Evolutionary conservation across 1,284 basidiomycete genomes (phyloP).

Genomic region (Puccinia hordei): DNA sequence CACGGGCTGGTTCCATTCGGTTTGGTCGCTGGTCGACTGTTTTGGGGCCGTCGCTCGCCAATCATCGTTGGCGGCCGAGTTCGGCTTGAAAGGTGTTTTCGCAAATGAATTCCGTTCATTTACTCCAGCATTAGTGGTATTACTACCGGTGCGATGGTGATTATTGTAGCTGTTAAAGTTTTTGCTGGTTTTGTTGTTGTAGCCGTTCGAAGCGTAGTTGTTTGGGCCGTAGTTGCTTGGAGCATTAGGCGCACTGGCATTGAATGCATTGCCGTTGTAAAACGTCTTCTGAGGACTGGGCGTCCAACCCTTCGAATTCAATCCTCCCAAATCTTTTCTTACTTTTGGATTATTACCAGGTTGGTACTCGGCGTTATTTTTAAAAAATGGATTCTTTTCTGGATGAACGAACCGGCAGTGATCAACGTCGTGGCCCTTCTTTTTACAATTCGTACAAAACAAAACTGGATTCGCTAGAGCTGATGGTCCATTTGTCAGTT

Average conservation of each 20-base stretch:
- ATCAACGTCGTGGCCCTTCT: constrained; percentile 19
- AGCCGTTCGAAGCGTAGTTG: neutral
- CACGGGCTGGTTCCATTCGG: constrained; percentile 1
- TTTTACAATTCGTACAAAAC: constrained; percentile 11
- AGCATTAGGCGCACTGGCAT: neutral
- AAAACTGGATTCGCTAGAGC: neutral
- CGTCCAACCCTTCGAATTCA: too few relatives aligned
- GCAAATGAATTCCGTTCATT: neutral
- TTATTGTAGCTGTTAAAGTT: neutral
- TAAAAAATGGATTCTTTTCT: constrained; percentile 6
- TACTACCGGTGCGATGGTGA: neutral
- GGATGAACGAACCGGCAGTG: constrained; percentile 22
- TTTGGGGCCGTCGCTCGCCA: constrained; percentile 11
- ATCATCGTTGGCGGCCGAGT: neutral
- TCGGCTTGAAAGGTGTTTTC: neutral
- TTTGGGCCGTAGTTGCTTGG: neutral
- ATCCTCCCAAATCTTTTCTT: neutral
- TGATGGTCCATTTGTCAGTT: neutral
- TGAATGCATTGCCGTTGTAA: constrained; percentile 12
- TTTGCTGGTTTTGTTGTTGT: constrained; percentile 6
- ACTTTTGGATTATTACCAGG: neutral
- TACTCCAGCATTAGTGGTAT: neutral
- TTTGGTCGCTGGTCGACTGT: constrained; percentile 11
- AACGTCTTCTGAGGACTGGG: neutral
- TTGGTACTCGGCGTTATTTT: neutral